Conservation (phyloP, 1,284 basidiomycete genomes). For the Vanrija sp. region DNA sequence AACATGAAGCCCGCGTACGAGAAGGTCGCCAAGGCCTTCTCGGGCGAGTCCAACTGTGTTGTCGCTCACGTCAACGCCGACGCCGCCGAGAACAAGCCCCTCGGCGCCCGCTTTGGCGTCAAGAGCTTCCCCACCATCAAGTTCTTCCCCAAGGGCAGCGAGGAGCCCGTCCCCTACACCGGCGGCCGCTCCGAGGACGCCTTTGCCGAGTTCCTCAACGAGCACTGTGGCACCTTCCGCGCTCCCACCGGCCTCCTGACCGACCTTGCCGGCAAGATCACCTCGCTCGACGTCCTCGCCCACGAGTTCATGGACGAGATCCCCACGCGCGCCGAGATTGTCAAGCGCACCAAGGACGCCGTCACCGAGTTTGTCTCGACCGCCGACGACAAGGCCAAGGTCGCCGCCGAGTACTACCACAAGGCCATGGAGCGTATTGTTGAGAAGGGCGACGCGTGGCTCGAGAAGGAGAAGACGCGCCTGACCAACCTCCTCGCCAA, state of each 20-base stretch:
- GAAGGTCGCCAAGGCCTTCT: slow-evolving; percentile 74
- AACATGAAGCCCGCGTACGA: slow-evolving; percentile 81
- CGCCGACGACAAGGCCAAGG: slow-evolving; percentile 38
- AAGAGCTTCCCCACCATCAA: slow-evolving; percentile 83
- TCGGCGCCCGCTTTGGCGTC: slow-evolving; percentile 72
- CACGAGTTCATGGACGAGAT: slow-evolving; percentile 62
- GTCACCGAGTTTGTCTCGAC: slow-evolving; percentile 21
- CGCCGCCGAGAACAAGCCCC: slow-evolving; percentile 67
- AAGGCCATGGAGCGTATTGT: slow-evolving; percentile 86
- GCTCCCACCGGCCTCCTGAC: slow-evolving; percentile 74
- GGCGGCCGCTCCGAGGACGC: slow-evolving; percentile 47
- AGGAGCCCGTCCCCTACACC: slow-evolving; percentile 60
- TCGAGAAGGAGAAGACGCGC: slow-evolving; percentile 79
- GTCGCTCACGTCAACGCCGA: slow-evolving; percentile 91
- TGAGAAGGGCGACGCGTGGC: slow-evolving; percentile 67
- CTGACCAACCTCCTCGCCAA: slow-evolving; percentile 44
- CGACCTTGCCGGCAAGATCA: slow-evolving; percentile 75
- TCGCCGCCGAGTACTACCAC: slow-evolving; percentile 73
- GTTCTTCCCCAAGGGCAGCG: slow-evolving; percentile 75
- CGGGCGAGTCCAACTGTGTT: slow-evolving; percentile 70
- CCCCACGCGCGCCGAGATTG: slow-evolving; percentile 57
- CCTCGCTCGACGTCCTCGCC: slow-evolving; percentile 70
- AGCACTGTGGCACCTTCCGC: slow-evolving; percentile 81
- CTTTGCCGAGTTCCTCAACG: slow-evolving; percentile 61
- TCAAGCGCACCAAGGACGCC: slow-evolving; percentile 56